Base-by-base conservation (phyloP, 2,329 filamentous ascomycete genomes). In the Sporothrix mexicana region DNA sequence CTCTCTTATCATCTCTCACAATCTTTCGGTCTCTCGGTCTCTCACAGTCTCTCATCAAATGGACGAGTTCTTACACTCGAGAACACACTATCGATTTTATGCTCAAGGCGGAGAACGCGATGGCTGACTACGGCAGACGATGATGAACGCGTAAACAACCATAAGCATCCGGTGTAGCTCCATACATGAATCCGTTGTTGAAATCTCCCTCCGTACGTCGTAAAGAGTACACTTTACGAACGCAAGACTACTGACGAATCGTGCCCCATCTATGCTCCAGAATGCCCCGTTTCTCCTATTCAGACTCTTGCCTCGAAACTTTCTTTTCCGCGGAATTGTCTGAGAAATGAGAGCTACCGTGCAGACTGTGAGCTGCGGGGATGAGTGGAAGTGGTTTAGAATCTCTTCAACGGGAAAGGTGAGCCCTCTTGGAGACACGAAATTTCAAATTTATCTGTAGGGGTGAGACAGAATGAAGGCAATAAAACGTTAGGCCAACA, bases 221-320 rank as follows among this genome's bases (percentile, higher is more conserved):
- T n/a, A n/a, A n/a, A n/a, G n/a, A n/a, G n/a, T n/a, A n/a, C 30
- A 36, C 30, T 36, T 7, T 36, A 36, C 30, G 30, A 36, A n/a
- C n/a, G n/a, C n/a, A n/a, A 36, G 30, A 36, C 30, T 59, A 17
- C 55, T 23, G 36, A 23, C 30, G 36, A 62, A 43, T 45, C 23
- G 8, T 62, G 57, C 23, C 57, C 25, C 57, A 41, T n/a, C 41
- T 53, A 15, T 10, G n/a, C 51, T 20, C n/a, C 8, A 20, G 25
- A 13, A 20, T 13, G 36, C 36, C 59, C 59, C 36, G 36, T 62
- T 62, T 43, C 36, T n/a, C 36, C 59, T 62, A 62, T 62, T 62
- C 30, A 6, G 10, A 47, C 45, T 13, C 45, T 13, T 47, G 13
- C 45, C 15, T 17, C 15, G 49, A 51, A 17, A 17, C 5, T 23